A percentile compares a stretch with the other conserved stretches of the same genome.
phyloP scores from a whole-genome alignment of 2,329 filamentous ascomycete genomes.

The Basipetospora chlamydospora region DNA sequence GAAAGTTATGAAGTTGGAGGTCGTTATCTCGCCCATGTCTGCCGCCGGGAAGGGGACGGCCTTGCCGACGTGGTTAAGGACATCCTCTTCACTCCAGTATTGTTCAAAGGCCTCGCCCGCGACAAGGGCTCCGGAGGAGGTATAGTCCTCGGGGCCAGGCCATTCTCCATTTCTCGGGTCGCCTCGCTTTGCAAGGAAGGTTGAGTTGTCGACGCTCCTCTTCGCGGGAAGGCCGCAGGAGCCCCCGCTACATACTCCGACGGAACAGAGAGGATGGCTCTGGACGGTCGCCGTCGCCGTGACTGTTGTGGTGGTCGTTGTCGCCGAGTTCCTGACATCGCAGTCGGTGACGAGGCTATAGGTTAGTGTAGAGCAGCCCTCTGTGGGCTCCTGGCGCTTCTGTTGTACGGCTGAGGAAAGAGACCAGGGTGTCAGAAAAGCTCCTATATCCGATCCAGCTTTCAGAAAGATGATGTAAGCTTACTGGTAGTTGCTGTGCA shows the following conservation, averaged over 20 bases:
- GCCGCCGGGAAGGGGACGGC: background rate
- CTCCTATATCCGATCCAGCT: background rate
- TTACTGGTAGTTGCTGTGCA: conserved; percentile 6
- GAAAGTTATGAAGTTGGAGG: conserved; percentile 1
- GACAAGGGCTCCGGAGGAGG: background rate
- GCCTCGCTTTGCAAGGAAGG: conserved; percentile 13
- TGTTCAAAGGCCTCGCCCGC: background rate
- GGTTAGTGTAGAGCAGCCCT: conserved; percentile 2
- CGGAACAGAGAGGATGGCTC: background rate
- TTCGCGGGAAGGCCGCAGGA: background rate
- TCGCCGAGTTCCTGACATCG: conserved; percentile 4
- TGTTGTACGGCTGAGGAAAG: background rate
- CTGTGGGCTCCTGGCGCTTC: background rate
- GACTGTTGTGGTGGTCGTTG: background rate
- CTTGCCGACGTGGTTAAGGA: background rate
- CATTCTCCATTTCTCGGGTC: background rate
- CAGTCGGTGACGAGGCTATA: conserved; percentile 6
- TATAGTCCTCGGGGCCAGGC: conserved; percentile 3
- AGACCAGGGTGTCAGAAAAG: background rate
- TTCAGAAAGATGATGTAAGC: background rate
- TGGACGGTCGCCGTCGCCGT: background rate
- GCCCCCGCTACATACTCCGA: background rate
- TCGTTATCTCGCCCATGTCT: background rate
- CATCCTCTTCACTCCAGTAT: background rate
- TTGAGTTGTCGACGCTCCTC: background rate